phyloP scores from a whole-genome alignment of 371 early-diverging fungal species.

The Syncephalastrum contaminatum region DNA sequence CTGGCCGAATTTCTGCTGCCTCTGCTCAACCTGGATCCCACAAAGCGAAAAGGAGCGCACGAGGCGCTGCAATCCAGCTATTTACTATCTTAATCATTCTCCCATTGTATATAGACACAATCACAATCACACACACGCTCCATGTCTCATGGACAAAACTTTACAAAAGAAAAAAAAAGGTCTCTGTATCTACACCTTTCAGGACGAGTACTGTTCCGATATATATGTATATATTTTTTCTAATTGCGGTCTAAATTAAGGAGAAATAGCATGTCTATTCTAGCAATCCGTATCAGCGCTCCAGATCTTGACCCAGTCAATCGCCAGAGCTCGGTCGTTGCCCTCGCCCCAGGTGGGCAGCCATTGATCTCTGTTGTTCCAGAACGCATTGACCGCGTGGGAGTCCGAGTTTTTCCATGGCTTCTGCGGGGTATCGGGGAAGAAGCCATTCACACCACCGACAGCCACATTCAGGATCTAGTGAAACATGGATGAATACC shows the following conservation, averaged over 20 bases:
- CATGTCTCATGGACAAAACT: no score
- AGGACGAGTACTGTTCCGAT: no score
- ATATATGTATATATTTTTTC: no score
- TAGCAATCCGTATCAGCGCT: constrained; percentile 28
- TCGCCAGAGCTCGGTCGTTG: constrained; percentile 50
- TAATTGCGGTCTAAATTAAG: background rate
- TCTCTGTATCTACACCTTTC: no score
- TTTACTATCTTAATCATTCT: no score
- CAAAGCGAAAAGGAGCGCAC: constrained; percentile 57
- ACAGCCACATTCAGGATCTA: constrained; percentile 70
- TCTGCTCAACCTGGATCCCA: constrained; percentile 73
- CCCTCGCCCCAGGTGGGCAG: constrained; percentile 56
- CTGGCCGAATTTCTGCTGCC: constrained; percentile 64
- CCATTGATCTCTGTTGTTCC: constrained; percentile 49
- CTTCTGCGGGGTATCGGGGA: constrained; percentile 53
- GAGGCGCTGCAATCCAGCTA: constrained; percentile 48
- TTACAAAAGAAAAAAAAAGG: no score
- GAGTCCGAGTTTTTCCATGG: constrained; percentile 55
- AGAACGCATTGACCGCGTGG: constrained; percentile 54
- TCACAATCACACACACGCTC: no score
- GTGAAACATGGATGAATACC: constrained; percentile 11
- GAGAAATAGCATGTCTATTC: background rate
- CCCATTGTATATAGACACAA: no score
- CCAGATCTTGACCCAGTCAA: constrained; percentile 60
- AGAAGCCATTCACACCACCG: constrained; percentile 64